These are phyloP conservation scores for Hymenoscyphus fructigenus DNA, from an alignment of 2,329 filamentous ascomycete genomes.

Conservation along the genomic window DNA sequence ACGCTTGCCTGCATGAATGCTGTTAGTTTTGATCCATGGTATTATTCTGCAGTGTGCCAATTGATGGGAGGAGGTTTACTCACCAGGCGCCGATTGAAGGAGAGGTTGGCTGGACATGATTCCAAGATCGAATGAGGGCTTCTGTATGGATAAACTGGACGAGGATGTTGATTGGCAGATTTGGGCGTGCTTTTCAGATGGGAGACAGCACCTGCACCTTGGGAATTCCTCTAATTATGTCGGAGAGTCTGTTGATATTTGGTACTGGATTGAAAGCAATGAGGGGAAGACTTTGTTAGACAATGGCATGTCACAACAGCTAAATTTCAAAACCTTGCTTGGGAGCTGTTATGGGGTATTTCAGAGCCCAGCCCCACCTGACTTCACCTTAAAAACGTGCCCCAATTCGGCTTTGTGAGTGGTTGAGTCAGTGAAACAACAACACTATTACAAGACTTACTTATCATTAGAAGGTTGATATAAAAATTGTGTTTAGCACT, in stretches of 20 bases:
- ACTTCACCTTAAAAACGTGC: conserved; percentile 11
- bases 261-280: background rate
- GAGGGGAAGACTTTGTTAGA: conserved; percentile 3
- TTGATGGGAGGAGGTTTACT: conserved; percentile 30
- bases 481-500: background rate
- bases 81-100: conserved; percentile 90
- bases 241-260: background rate
- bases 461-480: background rate
- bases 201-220: background rate
- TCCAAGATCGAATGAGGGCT: background rate
- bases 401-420: conserved; percentile 6
- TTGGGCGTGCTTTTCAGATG: background rate
- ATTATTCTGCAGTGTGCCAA: conserved; percentile 5
- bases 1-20: conserved; percentile 72
- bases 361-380: background rate
- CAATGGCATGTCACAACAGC: background rate
- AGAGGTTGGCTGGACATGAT: conserved; percentile 96
- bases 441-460: background rate
- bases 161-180: background rate
- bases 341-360: background rate
- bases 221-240: background rate
- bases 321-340: conserved; percentile 2
- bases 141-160: background rate
- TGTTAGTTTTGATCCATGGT: background rate
- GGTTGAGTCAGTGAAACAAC: conserved; percentile 1